phyloP scores from a whole-genome alignment of 169 alveolate species.

The Eimeria acervulina region DNA sequence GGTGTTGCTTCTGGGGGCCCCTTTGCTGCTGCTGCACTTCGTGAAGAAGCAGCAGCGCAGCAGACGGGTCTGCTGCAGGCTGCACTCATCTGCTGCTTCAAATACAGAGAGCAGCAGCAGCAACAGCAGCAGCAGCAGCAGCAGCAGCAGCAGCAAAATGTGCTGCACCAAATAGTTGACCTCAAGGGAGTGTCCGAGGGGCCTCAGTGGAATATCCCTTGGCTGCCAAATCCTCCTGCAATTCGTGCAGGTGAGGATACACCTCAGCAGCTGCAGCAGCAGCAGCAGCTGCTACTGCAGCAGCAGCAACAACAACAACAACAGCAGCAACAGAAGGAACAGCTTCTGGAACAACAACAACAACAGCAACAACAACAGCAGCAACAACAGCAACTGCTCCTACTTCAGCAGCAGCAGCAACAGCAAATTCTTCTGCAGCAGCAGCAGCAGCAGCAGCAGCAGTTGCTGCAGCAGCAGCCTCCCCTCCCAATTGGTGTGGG shows the following conservation, averaged over 20 bases:
- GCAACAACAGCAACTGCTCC: not conserved
- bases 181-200: not conserved
- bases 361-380: constrained; percentile 6
- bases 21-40: not conserved
- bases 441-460: constrained; percentile 33
- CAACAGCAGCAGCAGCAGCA: constrained; percentile 25
- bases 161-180: constrained; percentile 23
- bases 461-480: constrained; percentile 6
- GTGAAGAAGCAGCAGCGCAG: not conserved
- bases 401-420: not conserved
- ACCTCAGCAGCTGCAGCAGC: too few relatives aligned
- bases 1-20: not conserved
- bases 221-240: constrained; percentile 15
- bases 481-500: not conserved
- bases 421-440: not conserved
- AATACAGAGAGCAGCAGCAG: not conserved
- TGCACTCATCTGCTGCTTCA: constrained; percentile 31
- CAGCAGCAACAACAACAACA: not conserved
- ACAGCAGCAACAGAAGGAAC: not conserved
- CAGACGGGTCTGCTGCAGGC: constrained; percentile 40
- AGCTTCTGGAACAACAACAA: not conserved
- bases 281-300: constrained; percentile 43
- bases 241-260: not conserved
- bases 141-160: constrained; percentile 3
- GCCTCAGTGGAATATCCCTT: constrained; percentile 27